Conservation (phyloP, 768 basidiomycete genomes). For the Ephemerocybe angulata region DNA sequence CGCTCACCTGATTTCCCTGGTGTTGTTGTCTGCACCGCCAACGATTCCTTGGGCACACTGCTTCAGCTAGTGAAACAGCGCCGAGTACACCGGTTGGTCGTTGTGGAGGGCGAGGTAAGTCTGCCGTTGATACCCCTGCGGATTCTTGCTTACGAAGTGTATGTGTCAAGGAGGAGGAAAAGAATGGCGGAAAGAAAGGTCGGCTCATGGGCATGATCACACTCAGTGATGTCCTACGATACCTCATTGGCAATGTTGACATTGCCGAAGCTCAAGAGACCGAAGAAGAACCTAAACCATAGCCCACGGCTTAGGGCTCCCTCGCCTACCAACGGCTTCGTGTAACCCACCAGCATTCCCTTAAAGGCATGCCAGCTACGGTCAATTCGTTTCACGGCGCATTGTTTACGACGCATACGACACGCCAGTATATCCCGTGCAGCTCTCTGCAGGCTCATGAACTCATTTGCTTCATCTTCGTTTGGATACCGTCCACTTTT, state of each 20-base stretch:
- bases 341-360: background rate
- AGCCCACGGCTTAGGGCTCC: background rate
- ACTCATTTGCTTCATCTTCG: background rate
- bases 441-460: background rate
- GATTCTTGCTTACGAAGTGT: constrained; percentile 2
- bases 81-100: constrained; percentile 90
- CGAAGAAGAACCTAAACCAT: constrained; percentile 1
- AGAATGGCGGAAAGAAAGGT: constrained; percentile 75
- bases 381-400: background rate
- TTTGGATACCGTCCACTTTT: background rate
- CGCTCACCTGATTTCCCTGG: constrained; percentile 95
- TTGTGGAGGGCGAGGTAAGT: constrained; percentile 86
- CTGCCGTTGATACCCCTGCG: background rate
- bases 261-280: constrained; percentile 37
- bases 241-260: constrained; percentile 67
- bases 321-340: background rate
- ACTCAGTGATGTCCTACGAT: constrained; percentile 82
- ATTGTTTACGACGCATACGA: background rate
- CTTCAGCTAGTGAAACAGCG: constrained; percentile 90
- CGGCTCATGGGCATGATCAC: constrained; percentile 84
- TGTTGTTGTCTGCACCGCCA: constrained; percentile 91
- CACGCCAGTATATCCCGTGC: background rate
- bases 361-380: background rate
- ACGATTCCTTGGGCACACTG: constrained; percentile 87
- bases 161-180: constrained; percentile 67